phyloP scores from a whole-genome alignment of 345 rosid species.

The Laguncularia racemosa region DNA sequence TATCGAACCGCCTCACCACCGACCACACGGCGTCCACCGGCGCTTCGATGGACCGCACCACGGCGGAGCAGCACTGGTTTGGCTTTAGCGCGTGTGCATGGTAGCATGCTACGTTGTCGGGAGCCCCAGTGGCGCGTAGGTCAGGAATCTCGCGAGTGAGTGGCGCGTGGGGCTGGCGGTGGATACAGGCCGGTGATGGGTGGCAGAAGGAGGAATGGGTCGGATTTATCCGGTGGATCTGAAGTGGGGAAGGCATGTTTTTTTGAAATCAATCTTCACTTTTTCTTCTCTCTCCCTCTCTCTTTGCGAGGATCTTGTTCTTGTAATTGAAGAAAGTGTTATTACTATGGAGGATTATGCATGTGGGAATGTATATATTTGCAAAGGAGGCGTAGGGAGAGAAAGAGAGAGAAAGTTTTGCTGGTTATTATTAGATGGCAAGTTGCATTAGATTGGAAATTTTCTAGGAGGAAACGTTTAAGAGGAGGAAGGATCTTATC shows the following conservation, averaged over 20 bases:
- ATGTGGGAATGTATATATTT: background rate
- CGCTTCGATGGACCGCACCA: slow-evolving; percentile 54
- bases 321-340: background rate
- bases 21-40: slow-evolving; percentile 74
- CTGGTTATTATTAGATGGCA: slow-evolving; percentile 8
- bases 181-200: slow-evolving; percentile 3
- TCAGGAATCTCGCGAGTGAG: slow-evolving; percentile 14
- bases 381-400: background rate
- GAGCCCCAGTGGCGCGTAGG: slow-evolving; percentile 28
- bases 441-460: slow-evolving; percentile 44
- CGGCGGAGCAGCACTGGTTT: slow-evolving; percentile 67
- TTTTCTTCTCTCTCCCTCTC: background rate
- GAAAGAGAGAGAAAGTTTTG: background rate
- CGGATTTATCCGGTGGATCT: slow-evolving; percentile 44
- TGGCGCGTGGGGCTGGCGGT: slow-evolving; percentile 21
- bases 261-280: background rate
- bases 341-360: background rate
- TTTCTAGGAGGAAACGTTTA: slow-evolving; percentile 7
- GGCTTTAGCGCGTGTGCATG: slow-evolving; percentile 50
- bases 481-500: background rate
- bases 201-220: slow-evolving; percentile 26
- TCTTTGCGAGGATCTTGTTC: too few relatives aligned
- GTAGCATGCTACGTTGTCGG: slow-evolving; percentile 46
- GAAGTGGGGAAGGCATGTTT: slow-evolving; percentile 62
- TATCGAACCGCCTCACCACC: slow-evolving; percentile 70